Conservation (phyloP, 148 eudicot genomes). For the Camellia lanceoleosa region DNA sequence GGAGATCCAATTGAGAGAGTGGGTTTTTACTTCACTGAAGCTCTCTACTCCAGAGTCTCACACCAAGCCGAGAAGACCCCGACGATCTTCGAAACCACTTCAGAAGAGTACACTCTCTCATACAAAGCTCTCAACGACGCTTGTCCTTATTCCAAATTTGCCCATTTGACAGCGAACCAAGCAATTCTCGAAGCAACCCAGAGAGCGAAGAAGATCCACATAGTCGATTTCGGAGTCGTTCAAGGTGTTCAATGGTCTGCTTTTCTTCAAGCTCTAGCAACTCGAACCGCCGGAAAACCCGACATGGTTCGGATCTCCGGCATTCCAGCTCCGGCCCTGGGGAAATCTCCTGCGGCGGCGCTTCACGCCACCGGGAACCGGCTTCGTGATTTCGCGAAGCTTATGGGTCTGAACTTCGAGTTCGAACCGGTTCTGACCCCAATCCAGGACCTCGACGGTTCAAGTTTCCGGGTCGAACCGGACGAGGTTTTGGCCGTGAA, state of each 20-base stretch:
- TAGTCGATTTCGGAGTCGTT: slow-evolving; percentile 84
- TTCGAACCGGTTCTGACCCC: slow-evolving; percentile 62
- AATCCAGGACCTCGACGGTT: slow-evolving; percentile 38
- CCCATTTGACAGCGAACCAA: slow-evolving; percentile 90
- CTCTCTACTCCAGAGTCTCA: slow-evolving; percentile 46
- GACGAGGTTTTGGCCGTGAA: slow-evolving; percentile 76
- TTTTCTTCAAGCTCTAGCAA: slow-evolving; percentile 77
- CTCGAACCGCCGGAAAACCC: slow-evolving; percentile 84
- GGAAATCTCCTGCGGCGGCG: slow-evolving; percentile 38
- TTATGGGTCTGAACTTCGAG: slow-evolving; percentile 57
- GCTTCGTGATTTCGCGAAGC: slow-evolving; percentile 67
- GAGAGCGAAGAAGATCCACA: slow-evolving; percentile 53
- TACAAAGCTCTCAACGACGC: slow-evolving; percentile 90
- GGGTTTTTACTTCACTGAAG: slow-evolving; percentile 56
- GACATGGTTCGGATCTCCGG: slow-evolving; percentile 68
- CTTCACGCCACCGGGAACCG: slow-evolving; percentile 72
- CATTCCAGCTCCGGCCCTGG: slow-evolving; percentile 67
- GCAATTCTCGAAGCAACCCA: slow-evolving; percentile 85
- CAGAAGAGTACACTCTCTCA: slow-evolving; percentile 58
- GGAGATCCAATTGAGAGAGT: slow-evolving; percentile 67
- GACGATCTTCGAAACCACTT: slow-evolving; percentile 26
- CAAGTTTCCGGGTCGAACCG: slow-evolving; percentile 41
- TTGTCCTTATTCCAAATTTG: slow-evolving; percentile 76
- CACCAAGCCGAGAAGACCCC: not conserved
- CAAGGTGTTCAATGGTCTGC: slow-evolving; percentile 99